These are phyloP conservation scores for Backusella circina DNA, from an alignment of 192 early-diverging fungal species.

Conservation along the genomic window DNA sequence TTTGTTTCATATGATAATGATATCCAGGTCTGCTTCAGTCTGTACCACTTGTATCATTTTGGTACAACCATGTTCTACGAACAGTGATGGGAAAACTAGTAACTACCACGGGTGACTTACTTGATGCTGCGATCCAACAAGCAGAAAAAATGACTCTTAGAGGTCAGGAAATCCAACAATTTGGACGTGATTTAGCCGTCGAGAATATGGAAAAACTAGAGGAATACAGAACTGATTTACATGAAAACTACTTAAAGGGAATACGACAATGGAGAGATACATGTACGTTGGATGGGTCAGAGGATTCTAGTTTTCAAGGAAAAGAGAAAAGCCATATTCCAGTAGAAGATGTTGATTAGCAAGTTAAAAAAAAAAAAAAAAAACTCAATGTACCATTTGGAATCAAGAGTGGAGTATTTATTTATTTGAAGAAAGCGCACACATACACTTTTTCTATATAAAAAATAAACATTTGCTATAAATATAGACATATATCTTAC, in stretches of 20 bases:
- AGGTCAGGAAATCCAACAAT: constrained; percentile 29
- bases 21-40: constrained; percentile 46
- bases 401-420: background rate
- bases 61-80: constrained; percentile 55
- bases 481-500: background rate
- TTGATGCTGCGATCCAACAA: constrained; percentile 43
- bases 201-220: constrained; percentile 34
- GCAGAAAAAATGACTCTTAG: constrained; percentile 35
- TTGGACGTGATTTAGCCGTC: constrained; percentile 29
- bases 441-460: background rate
- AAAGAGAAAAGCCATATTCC: background rate
- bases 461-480: background rate
- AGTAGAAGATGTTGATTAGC: background rate
- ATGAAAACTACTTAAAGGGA: constrained; percentile 27
- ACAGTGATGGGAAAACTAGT: constrained; percentile 44
- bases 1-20: background rate
- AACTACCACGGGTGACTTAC: constrained; percentile 45
- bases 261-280: constrained; percentile 23
- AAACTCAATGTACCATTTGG: background rate
- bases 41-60: constrained; percentile 51
- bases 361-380: background rate
- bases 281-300: constrained; percentile 7
- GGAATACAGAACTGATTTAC: constrained; percentile 29
- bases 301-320: background rate
- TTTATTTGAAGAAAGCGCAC: background rate